These are phyloP conservation scores for Spizellomyces punctatus DNA, from an alignment of 192 early-diverging fungal genomes.

Conservation along the genomic window DNA sequence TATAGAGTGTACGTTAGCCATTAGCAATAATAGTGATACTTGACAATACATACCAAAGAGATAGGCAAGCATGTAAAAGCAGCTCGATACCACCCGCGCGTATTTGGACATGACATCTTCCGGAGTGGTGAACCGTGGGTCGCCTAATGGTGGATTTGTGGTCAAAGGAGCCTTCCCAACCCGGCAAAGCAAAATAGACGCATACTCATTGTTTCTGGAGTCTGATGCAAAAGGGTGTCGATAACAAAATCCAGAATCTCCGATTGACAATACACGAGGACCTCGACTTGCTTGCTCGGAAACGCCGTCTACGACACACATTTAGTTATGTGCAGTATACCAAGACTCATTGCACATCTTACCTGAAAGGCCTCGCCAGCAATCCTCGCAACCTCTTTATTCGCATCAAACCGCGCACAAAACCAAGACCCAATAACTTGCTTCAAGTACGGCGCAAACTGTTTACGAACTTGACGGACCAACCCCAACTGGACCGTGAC, in stretches of 20 bases:
- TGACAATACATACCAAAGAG: slow-evolving; percentile 42
- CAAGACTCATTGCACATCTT: background rate
- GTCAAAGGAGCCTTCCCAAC: too few relatives aligned
- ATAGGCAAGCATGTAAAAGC: slow-evolving; percentile 57
- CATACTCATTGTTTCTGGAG: slow-evolving; percentile 78
- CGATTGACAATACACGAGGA: slow-evolving; percentile 73
- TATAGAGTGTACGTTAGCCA: background rate
- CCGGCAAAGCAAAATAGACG: too few relatives aligned
- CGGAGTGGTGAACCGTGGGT: slow-evolving; percentile 69
- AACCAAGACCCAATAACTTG: slow-evolving; percentile 85
- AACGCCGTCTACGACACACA: slow-evolving; percentile 67
- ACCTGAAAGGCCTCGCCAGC: slow-evolving; percentile 72
- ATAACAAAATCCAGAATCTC: slow-evolving; percentile 73
- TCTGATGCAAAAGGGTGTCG: slow-evolving; percentile 74
- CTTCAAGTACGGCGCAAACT: slow-evolving; percentile 80
- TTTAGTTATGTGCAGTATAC: background rate
- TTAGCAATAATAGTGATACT: background rate
- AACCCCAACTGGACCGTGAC: slow-evolving; percentile 69
- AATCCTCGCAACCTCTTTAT: slow-evolving; percentile 71
- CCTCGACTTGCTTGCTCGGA: slow-evolving; percentile 75
- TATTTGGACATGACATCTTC: slow-evolving; percentile 79
- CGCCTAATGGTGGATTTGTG: slow-evolving; percentile 43
- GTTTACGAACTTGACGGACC: slow-evolving; percentile 67
- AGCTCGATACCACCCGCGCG: slow-evolving; percentile 64
- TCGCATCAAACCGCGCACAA: slow-evolving; percentile 77